phyloP scores from a whole-genome alignment of 2,329 filamentous ascomycete genomes.

The Aurifilum marmelostoma region DNA sequence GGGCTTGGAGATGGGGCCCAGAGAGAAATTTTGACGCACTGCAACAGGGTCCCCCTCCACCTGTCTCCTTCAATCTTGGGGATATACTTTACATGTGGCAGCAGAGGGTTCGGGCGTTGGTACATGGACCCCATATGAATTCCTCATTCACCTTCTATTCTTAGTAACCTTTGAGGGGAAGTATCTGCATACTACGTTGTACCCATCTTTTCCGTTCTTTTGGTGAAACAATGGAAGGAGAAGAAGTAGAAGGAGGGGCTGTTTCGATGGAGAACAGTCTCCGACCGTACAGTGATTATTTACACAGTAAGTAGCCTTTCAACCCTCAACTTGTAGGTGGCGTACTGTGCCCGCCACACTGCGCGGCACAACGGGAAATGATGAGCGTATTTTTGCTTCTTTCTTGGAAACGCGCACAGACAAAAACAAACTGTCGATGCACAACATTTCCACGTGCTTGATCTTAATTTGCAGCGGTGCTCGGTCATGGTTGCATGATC shows the following conservation, averaged over 20 bases:
- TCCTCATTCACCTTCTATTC: background rate
- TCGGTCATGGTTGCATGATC: background rate
- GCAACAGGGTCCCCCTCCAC: conserved; percentile 9
- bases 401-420: background rate
- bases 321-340: too few species aligned
- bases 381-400: background rate
- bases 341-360: background rate
- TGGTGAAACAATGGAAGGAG: background rate
- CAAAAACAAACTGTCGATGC: background rate
- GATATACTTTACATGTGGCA: conserved; percentile 8
- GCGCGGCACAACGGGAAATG: background rate
- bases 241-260: background rate
- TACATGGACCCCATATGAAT: background rate
- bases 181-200: background rate
- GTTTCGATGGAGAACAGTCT: background rate
- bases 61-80: conserved; percentile 7
- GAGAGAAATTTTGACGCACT: background rate
- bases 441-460: background rate
- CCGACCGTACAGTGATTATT: too few species aligned
- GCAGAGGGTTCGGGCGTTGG: background rate
- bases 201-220: background rate
- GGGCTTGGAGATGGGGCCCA: background rate
- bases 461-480: background rate
- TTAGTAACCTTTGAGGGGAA: background rate
- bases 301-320: too few species aligned